Conservation (phyloP, 2,329 filamentous ascomycete species). For the Phoma sp. region DNA sequence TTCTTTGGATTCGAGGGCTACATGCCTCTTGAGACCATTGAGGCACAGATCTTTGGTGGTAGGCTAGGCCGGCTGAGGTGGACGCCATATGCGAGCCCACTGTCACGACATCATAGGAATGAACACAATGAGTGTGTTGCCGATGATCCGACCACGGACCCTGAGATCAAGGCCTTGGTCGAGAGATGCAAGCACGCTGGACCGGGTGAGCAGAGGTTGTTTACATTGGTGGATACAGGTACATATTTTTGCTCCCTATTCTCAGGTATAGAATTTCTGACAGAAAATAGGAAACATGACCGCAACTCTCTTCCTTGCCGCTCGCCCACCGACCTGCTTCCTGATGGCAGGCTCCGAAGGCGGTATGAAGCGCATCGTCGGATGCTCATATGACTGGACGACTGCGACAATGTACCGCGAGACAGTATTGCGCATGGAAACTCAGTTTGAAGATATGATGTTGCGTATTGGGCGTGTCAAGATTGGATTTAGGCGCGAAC, state of each 20-base stretch:
- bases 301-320: conserved; percentile 51
- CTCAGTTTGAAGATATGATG: conserved; percentile 49
- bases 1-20: conserved; percentile 56
- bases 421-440: conserved; percentile 55
- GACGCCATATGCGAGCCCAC: conserved; percentile 41
- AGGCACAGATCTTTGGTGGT: conserved; percentile 50
- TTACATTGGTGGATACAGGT: conserved; percentile 45
- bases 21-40: conserved; percentile 49
- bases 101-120: conserved; percentile 45
- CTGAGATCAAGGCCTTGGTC: conserved; percentile 27
- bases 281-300: conserved; percentile 52
- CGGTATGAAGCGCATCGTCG: conserved; percentile 56
- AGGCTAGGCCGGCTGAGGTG: conserved; percentile 48
- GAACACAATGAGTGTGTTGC: conserved; percentile 41
- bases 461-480: conserved; percentile 42
- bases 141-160: conserved; percentile 41
- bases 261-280: conserved; percentile 11
- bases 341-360: conserved; percentile 56
- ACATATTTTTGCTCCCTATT: conserved; percentile 10
- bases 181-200: conserved; percentile 31
- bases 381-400: conserved; percentile 57
- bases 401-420: conserved; percentile 53
- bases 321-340: conserved; percentile 52
- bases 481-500: conserved; percentile 34
- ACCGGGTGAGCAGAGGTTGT: conserved; percentile 36